These are phyloP conservation scores for Leptographium galeiforme DNA, from an alignment of 2,329 filamentous ascomycete species.

Conservation along the genomic window DNA sequence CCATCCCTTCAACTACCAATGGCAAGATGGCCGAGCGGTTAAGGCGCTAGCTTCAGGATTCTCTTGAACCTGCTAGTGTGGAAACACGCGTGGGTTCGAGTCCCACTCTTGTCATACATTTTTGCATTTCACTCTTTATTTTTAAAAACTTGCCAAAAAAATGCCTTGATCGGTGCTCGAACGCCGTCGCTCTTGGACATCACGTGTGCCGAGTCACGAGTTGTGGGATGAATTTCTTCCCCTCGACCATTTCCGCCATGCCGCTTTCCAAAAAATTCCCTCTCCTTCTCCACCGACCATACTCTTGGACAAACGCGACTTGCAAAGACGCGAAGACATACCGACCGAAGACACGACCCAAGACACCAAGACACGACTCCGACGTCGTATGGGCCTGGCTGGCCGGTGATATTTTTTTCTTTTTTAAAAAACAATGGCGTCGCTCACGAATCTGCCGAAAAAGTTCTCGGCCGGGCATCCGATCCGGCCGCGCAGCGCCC, in stretches of 20 bases:
- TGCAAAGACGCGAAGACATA: too few species aligned
- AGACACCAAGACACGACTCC: too few species aligned
- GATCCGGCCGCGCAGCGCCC: constrained; percentile 12
- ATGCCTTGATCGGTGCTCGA: neutral
- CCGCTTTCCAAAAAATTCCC: neutral
- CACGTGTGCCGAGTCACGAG: neutral
- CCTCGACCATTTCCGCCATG: neutral
- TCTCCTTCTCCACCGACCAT: neutral
- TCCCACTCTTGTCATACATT: constrained; percentile 8
- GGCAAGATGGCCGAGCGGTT: constrained; percentile 2
- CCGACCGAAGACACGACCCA: too few species aligned
- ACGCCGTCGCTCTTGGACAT: neutral
- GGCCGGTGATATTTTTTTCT: too few species aligned
- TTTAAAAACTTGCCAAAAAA: neutral
- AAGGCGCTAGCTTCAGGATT: constrained; percentile 2
- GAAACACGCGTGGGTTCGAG: constrained; percentile 12
- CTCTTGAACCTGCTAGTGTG: constrained; percentile 5
- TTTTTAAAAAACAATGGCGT: neutral
- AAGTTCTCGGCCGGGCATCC: constrained; percentile 12
- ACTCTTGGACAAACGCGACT: neutral
- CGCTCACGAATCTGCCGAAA: constrained; percentile 12
- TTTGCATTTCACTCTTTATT: too few species aligned
- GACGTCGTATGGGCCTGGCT: too few species aligned
- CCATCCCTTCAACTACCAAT: neutral
- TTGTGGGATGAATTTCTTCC: neutral